Evolutionary conservation across 495 filamentous ascomycete species (phyloP), one percentile per base, ranked within the genome.

Genomic region (Penicillium coffeae): DNA sequence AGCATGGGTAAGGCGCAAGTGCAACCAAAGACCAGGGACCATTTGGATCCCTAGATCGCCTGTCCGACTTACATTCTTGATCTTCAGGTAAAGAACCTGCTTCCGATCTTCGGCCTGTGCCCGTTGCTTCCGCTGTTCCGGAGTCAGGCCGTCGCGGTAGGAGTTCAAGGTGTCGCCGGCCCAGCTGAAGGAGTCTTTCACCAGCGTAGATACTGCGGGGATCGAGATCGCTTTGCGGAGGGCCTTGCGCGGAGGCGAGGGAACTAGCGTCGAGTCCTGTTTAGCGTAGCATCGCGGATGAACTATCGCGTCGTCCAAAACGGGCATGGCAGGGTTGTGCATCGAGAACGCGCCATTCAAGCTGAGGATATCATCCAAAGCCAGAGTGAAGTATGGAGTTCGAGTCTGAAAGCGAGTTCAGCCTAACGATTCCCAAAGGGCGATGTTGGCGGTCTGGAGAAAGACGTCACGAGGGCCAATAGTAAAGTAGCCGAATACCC

Each of bases 41-140:
- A 2, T 3, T 32, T 27, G 4, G 42, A 15, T 12, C 6, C 14
- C 18, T 10, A 10, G 25, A 30, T 30, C 25, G 25, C 25, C 10
- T 30, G 25, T 30, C 25, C 25, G 25, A 64, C 70, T 58, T 65
- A 84, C 84, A 62, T 78, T 77, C 42, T 79, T 75, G 71, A 89
- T 76, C 45, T 78, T 76, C 42, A 82, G 60, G 43, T 78, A 78
- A 1, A 89, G 59, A 4, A 88, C 73, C 62, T 85, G 78, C 61
- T 77, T 83, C 42, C 74, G 75, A 55, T 86, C 77, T 48, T 86
- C 81, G 18, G 60, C 48, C 35, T 74, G 66, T 48, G 69, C 62
- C 58, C 60, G 72, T 40, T 74, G 64, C 16, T 71, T 69, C 30
- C 81, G 71, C 45, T 86, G 72, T 35, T 78, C 73, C 48, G 71